Evolutionary conservation across 495 filamentous ascomycete species (phyloP).

Genomic region (Tuber calosporum): DNA sequence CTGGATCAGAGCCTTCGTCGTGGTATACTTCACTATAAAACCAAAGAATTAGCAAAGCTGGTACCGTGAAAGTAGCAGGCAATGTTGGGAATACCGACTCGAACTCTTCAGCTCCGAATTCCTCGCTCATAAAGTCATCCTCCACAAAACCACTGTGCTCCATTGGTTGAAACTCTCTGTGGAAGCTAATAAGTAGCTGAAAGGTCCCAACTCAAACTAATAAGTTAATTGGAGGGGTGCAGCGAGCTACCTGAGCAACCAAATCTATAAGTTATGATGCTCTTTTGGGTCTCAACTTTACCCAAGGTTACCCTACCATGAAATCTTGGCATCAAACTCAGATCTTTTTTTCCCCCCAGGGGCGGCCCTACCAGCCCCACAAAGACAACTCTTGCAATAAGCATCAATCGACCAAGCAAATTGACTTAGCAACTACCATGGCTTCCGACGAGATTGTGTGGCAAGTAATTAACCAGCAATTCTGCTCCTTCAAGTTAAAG

Average conservation of each 20-base stretch:
- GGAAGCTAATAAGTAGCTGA: background rate
- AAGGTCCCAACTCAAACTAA: background rate
- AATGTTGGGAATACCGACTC: background rate
- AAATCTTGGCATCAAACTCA: conserved; percentile 27
- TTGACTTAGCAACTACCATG: conserved; percentile 44
- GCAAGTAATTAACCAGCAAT: conserved; percentile 92
- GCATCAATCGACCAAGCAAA: background rate
- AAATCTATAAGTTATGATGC: too few relatives aligned
- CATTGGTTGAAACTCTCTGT: background rate
- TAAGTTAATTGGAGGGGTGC: background rate
- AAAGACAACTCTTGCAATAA: conserved; percentile 12
- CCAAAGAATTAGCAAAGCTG: background rate
- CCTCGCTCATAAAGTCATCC: background rate
- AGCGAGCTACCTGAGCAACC: too few relatives aligned
- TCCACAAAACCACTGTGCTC: background rate
- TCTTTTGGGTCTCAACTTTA: conserved; percentile 25
- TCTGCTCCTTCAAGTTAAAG: conserved; percentile 96
- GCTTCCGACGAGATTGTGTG: conserved; percentile 96
- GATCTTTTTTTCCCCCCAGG: conserved; percentile 5
- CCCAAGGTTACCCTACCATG: conserved; percentile 9
- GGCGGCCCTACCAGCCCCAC: conserved; percentile 5
- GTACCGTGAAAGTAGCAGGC: background rate
- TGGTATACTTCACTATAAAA: conserved; percentile 21
- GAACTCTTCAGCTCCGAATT: background rate
- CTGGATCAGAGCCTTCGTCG: conserved; percentile 49